These are phyloP conservation scores for Mycotypha africana DNA, from an alignment of 371 early-diverging fungal species.

Conservation along the genomic window DNA sequence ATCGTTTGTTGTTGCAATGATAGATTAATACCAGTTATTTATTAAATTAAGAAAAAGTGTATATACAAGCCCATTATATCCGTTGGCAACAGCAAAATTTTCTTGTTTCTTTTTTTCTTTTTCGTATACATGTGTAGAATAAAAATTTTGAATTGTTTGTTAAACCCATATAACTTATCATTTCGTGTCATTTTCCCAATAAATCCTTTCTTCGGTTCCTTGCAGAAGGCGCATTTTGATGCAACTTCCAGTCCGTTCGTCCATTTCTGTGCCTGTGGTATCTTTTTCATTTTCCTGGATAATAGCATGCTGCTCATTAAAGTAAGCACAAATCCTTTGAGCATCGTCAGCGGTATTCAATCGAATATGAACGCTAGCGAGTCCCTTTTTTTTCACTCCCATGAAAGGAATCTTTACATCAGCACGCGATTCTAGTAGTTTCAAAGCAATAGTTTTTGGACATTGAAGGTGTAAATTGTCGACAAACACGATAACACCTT, in stretches of 20 bases:
- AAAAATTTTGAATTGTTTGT: too few species aligned
- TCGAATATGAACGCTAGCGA: constrained; percentile 24
- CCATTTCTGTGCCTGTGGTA: constrained; percentile 10
- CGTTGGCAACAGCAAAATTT: too few species aligned
- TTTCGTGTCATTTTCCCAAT: constrained; percentile 22
- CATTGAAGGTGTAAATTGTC: constrained; percentile 20
- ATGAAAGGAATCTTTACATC: constrained; percentile 26
- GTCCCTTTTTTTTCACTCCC: constrained; percentile 23
- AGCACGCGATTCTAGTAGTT: constrained; percentile 20
- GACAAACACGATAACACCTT: constrained; percentile 25
- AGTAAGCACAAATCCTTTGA: constrained; percentile 17
- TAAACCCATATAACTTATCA: background rate
- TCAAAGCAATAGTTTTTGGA: constrained; percentile 19
- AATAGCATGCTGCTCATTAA: constrained; percentile 8
- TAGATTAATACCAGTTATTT: too few species aligned
- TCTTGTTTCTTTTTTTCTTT: too few species aligned
- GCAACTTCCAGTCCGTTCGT: background rate
- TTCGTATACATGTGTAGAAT: too few species aligned
- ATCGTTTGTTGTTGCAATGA: too few species aligned
- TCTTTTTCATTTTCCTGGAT: constrained; percentile 24
- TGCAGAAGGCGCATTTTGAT: constrained; percentile 8
- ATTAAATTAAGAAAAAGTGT: too few species aligned
- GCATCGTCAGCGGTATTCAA: constrained; percentile 22
- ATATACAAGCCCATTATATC: too few species aligned
- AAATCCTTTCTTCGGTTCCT: constrained; percentile 22